Conservation (phyloP, 129 eudicot species). For the Erigeron canadensis region DNA sequence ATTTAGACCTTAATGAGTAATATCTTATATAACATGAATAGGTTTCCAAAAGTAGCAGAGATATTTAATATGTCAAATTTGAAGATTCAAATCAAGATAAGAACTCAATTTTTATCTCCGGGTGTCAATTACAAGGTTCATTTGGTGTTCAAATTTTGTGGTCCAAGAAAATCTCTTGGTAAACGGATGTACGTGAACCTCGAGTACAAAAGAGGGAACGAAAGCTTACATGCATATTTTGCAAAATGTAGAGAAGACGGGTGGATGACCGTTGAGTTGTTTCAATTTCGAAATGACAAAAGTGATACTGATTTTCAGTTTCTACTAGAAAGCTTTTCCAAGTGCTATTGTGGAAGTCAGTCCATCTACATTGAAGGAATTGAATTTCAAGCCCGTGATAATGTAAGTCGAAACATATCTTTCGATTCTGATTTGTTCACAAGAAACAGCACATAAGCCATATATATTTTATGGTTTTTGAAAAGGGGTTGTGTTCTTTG, state of each 20-base stretch:
- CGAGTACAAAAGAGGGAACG: not conserved
- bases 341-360: not conserved
- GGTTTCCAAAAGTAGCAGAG: slow-evolving; percentile 25
- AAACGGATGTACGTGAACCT: slow-evolving; percentile 20
- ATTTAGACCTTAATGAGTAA: too few species aligned
- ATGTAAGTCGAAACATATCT: slow-evolving; percentile 6
- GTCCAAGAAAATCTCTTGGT: not conserved
- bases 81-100: slow-evolving; percentile 14
- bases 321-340: slow-evolving; percentile 23
- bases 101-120: slow-evolving; percentile 8
- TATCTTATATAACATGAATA: not conserved
- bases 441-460: too few species aligned
- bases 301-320: not conserved
- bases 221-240: slow-evolving; percentile 18
- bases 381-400: slow-evolving; percentile 21
- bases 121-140: not conserved
- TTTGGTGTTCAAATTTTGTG: slow-evolving; percentile 21
- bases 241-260: slow-evolving; percentile 20
- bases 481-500: too few species aligned
- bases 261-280: slow-evolving; percentile 27
- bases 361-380: slow-evolving; percentile 25
- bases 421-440: too few species aligned
- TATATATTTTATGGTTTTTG: too few species aligned
- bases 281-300: not conserved
- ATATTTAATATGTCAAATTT: slow-evolving; percentile 5